phyloP scores from a whole-genome alignment of 768 basidiomycete genomes.

The Astraeus odoratus region DNA sequence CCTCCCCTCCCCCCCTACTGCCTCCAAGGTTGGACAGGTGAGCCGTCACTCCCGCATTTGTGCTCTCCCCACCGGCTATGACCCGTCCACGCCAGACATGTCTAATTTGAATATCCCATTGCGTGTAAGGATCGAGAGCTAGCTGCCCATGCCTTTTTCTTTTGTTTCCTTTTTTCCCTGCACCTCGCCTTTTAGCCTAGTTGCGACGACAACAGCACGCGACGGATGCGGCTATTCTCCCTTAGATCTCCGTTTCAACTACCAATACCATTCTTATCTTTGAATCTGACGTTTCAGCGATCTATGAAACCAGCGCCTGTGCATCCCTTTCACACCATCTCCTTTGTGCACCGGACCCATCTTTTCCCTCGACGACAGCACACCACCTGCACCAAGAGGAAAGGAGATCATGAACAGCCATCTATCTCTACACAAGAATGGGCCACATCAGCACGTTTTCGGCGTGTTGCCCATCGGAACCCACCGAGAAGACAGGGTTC shows the following conservation, averaged over 20 bases:
- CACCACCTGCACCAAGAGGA: neutral
- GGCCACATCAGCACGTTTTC: conserved; percentile 5
- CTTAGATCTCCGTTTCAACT: neutral
- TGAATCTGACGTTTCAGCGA: neutral
- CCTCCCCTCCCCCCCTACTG: no score
- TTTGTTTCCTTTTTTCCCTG: neutral
- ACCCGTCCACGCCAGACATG: neutral
- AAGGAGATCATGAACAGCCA: neutral
- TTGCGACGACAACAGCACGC: neutral
- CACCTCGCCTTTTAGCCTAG: neutral
- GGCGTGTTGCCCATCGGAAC: conserved; percentile 2
- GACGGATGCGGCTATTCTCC: no score
- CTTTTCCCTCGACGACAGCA: neutral
- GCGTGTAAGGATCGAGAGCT: neutral
- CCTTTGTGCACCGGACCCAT: neutral
- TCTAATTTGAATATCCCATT: neutral
- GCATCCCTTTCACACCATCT: neutral
- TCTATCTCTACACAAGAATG: neutral
- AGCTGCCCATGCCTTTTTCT: neutral
- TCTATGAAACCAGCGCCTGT: neutral
- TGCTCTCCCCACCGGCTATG: neutral
- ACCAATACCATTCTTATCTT: neutral
- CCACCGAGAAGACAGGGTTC: conserved; percentile 2
- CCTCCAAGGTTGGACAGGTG: no score
- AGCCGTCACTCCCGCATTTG: neutral